Evolutionary conservation across 495 filamentous ascomycete species (phyloP), one percentile per base, ranked within the genome.

Genomic region (Hypoxylon lenormandii): DNA sequence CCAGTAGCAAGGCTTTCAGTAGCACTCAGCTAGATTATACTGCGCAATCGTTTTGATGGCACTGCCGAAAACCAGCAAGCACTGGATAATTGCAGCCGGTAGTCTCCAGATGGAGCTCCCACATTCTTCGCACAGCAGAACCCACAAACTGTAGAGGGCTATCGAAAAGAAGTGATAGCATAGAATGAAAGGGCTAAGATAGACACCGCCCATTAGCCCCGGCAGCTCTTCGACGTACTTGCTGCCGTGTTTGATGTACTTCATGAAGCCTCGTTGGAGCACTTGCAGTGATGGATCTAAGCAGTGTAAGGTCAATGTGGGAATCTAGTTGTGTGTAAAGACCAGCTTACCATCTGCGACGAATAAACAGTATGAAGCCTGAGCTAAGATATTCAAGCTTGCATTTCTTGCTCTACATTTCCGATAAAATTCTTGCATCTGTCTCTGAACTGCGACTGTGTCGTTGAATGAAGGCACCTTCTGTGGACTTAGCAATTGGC

Each of bases 401-500:
- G 48, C 48, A 18, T 36, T 51, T 1, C 1, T 51, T 13, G 48
- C 13, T n/a, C 33, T 51, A 11, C 48, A 23, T 33, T 30, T 51
- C 13, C 26, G 5, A 23, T 51, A 13, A 13, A 51, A 51, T 18
- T 51, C 16, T 3, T 12, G 48, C 48, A 51, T 51, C n/a, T 51
- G 48, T 16, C 23, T 36, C 13, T 8, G 4, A 16, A 51, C 48
- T 1, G 26, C 23, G 13, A 11, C 23, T 18, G 48, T 33, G 65
- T 91, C 80, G 22, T 81, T 82, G 8, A 93, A 72, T 52, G 78
- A 77, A 1, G 90, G 90, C 5, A 93, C 84, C 3, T 79, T 74
- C 48, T 85, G 79, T 0, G 90, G 91, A 45, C 82, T 83, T 6
- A 95, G 83, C n/a, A 95, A 74, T 1, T 86, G 80, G 15, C 85